Conservation (phyloP, 768 basidiomycete genomes). For the Lentinula raphanica region DNA sequence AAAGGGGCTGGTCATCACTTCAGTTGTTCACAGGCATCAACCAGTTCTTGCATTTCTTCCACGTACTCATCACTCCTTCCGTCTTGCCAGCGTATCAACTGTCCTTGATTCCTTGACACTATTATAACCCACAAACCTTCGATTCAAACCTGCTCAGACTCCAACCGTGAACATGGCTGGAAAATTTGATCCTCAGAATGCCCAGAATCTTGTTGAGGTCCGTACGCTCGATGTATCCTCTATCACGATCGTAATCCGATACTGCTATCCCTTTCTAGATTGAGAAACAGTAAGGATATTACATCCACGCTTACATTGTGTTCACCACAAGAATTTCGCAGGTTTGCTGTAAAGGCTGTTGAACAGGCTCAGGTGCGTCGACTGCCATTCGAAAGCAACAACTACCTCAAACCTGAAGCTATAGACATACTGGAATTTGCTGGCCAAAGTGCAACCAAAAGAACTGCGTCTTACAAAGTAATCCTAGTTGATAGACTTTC, state of each 20-base stretch:
- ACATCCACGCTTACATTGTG: not conserved
- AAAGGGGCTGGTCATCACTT: not conserved
- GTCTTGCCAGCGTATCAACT: not conserved
- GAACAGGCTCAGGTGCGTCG: conserved; percentile 85
- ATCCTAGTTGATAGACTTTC: conserved; percentile 15
- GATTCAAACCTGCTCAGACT: not conserved
- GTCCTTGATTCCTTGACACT: conserved; percentile 7
- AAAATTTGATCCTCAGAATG: conserved; percentile 81
- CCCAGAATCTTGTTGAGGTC: conserved; percentile 90
- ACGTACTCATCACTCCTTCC: not conserved
- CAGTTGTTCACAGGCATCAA: not conserved
- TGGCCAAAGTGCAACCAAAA: conserved; percentile 73
- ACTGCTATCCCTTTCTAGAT: conserved; percentile 47
- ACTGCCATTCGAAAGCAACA: not conserved
- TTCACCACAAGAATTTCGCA: conserved; percentile 16
- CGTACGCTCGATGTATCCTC: conserved; percentile 15
- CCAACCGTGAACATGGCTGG: conserved; percentile 33
- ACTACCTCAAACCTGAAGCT: not conserved
- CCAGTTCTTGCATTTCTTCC: not conserved
- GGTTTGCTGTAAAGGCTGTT: conserved; percentile 91
- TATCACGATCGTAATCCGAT: not conserved
- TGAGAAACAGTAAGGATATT: conserved; percentile 80
- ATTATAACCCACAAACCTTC: not conserved
- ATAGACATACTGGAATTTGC: conserved; percentile 92
- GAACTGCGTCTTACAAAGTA: conserved; percentile 82